Conservation (phyloP, 768 basidiomycete species). For the Lentinula edodes region DNA sequence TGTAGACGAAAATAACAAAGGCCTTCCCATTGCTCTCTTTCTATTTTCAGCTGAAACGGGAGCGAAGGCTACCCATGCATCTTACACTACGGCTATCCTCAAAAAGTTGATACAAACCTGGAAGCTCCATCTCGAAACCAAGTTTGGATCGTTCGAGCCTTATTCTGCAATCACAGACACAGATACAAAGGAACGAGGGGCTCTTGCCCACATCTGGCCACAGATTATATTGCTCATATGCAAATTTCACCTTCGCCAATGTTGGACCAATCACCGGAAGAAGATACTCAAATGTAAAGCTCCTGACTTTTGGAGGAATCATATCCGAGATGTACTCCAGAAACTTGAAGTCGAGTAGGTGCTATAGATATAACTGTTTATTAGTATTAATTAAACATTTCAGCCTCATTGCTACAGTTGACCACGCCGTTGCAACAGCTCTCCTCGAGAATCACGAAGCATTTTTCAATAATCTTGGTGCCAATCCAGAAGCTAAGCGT, state of each 20-base stretch:
- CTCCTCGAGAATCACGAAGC: background rate
- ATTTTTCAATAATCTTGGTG: too few species aligned
- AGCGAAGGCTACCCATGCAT: constrained; percentile 19
- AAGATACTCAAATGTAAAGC: constrained; percentile 3
- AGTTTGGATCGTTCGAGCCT: constrained; percentile 14
- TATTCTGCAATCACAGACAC: background rate
- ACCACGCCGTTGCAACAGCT: too few species aligned
- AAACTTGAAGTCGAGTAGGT: background rate
- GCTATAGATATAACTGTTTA: background rate
- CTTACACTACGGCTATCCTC: constrained; percentile 20
- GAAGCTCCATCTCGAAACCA: constrained; percentile 12
- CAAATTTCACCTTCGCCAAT: too few species aligned
- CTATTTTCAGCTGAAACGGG: constrained; percentile 26
- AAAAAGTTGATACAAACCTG: constrained; percentile 18
- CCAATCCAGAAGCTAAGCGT: background rate
- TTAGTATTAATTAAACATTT: constrained; percentile 15
- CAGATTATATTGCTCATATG: too few species aligned
- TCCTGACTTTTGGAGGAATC: background rate
- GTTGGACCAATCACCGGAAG: constrained; percentile 25
- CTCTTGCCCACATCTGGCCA: too few species aligned
- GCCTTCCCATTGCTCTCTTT: constrained; percentile 26
- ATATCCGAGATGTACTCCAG: background rate
- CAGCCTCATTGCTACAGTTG: background rate
- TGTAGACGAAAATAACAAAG: constrained; percentile 19
- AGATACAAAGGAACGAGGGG: too few species aligned